Evolutionary conservation across 345 rosid species (phyloP).

Genomic region (Eucalyptus urophylla): DNA sequence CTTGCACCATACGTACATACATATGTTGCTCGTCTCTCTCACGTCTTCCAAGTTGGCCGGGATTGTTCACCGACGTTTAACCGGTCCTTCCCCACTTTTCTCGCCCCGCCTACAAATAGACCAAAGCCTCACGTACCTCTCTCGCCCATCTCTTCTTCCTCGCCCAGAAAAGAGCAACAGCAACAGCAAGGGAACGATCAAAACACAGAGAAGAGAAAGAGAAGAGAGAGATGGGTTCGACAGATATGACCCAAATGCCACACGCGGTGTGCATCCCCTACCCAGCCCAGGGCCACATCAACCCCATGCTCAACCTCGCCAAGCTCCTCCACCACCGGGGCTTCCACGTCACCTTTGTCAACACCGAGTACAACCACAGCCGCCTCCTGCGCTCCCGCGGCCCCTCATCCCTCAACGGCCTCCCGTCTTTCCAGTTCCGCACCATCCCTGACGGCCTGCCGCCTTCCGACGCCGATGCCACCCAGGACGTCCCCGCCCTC

Average conservation of each 20-base stretch:
- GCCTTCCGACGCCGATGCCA: conserved; percentile 11
- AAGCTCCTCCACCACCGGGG: conserved; percentile 32
- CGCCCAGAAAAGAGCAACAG: no score
- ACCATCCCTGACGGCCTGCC: conserved; percentile 40
- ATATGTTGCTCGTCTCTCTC: no score
- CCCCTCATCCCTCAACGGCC: conserved; percentile 10
- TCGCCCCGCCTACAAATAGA: no score
- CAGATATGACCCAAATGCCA: background rate
- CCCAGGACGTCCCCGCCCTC: conserved; percentile 32
- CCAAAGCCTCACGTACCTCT: no score
- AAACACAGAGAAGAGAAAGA: no score
- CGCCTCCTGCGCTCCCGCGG: conserved; percentile 29
- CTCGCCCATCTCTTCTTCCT: no score
- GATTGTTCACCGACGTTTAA: no score
- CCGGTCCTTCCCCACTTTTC: no score
- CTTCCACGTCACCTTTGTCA: conserved; percentile 42
- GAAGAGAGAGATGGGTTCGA: background rate
- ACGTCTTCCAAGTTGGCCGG: no score
- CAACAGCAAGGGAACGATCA: no score
- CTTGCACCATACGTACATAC: no score
- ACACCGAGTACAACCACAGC: conserved; percentile 30
- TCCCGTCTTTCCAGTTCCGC: conserved; percentile 25
- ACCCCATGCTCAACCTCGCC: conserved; percentile 36
- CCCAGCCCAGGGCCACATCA: conserved; percentile 53
- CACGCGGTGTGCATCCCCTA: conserved; percentile 43